These are phyloP conservation scores for Rhizopogon vinicolor DNA, from an alignment of 768 basidiomycete genomes.

Conservation along the genomic window DNA sequence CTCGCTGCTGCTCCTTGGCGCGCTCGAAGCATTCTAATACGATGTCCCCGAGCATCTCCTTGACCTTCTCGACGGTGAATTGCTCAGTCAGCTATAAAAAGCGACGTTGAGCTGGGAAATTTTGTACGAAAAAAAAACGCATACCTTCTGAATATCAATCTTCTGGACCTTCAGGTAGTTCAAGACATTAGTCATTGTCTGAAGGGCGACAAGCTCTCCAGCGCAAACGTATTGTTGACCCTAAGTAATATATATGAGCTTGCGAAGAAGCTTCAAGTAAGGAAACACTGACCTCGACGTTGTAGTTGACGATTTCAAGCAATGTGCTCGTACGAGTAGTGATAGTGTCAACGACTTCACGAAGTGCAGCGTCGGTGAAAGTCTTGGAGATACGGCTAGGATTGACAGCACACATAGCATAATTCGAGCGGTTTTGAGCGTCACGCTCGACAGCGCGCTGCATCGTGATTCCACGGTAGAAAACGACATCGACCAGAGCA, in stretches of 20 bases:
- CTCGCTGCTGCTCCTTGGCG: conserved; percentile 72
- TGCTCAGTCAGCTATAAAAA: conserved; percentile 74
- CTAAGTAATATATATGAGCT: conserved; percentile 34
- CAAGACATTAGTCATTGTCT: conserved; percentile 92
- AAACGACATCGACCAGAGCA: conserved; percentile 94
- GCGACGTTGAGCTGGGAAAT: background rate
- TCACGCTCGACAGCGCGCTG: conserved; percentile 98
- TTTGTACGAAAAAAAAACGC: background rate
- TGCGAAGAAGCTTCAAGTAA: background rate
- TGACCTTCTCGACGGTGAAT: conserved; percentile 88
- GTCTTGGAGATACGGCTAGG: conserved; percentile 91
- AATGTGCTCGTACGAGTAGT: conserved; percentile 70
- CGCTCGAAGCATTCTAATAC: conserved; percentile 76
- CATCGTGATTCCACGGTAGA: conserved; percentile 99
- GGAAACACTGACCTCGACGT: conserved; percentile 64
- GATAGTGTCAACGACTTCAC: conserved; percentile 94
- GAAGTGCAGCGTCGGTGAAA: conserved; percentile 92
- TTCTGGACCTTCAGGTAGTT: conserved; percentile 97
- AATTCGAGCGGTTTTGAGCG: conserved; percentile 87
- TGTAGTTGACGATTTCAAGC: conserved; percentile 98
- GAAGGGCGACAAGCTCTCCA: conserved; percentile 89
- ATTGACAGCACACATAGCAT: conserved; percentile 99
- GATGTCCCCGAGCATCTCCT: conserved; percentile 93
- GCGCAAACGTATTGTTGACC: conserved; percentile 99
- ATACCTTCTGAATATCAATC: conserved; percentile 87